Evolutionary conservation across 257 asterid genomes (phyloP).

Genomic region (Forsythia suspensa): DNA sequence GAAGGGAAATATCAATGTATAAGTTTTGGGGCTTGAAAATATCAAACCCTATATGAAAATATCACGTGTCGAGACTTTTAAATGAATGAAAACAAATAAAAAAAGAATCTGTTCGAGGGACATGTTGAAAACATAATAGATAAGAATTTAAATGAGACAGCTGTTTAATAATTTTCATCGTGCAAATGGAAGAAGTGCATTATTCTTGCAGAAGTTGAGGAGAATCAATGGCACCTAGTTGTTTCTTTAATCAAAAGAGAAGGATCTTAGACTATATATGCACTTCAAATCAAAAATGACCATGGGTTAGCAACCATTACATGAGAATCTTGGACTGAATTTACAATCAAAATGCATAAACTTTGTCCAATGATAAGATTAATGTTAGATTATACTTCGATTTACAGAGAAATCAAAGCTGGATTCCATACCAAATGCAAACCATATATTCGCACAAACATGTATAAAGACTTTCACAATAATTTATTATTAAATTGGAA

Average conservation of each 20-base stretch:
- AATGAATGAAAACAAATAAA: too few species aligned
- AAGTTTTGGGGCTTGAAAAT: background rate
- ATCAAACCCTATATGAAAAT: background rate
- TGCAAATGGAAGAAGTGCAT: background rate
- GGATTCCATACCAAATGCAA: background rate
- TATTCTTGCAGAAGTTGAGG: background rate
- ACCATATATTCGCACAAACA: background rate
- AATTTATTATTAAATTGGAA: background rate
- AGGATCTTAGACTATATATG: constrained; percentile 5
- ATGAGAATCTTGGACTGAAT: constrained; percentile 21
- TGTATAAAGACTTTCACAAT: background rate
- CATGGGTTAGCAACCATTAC: background rate
- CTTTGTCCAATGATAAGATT: background rate
- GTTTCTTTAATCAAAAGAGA: background rate
- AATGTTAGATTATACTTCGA: background rate
- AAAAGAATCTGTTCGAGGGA: background rate
- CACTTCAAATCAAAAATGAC: constrained; percentile 1
- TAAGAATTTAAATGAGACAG: background rate
- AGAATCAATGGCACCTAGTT: background rate
- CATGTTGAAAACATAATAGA: background rate
- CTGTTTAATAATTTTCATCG: background rate
- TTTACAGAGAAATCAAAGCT: background rate
- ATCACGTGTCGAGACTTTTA: background rate
- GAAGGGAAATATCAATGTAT: background rate
- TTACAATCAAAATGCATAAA: background rate